Base-by-base conservation (phyloP, 2,329 filamentous ascomycete genomes). In the Colletotrichum sp. region DNA sequence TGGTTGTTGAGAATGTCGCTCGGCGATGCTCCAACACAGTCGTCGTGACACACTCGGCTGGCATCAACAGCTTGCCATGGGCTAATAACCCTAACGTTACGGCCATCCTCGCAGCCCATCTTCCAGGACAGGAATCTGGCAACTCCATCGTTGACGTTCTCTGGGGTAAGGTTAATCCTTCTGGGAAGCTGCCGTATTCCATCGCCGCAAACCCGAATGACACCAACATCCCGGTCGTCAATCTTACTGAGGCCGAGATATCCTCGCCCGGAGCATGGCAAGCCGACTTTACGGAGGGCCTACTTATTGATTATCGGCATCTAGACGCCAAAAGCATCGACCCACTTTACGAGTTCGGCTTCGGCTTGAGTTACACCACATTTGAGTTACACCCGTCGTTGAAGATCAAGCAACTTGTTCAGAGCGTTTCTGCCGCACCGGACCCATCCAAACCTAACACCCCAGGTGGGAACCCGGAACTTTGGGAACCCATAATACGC, bases 121-220 rank as follows among this genome's bases (percentile, higher is more conserved):
- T 96, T 48, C 94, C 94, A 0, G 94, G 94, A 22, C 92, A 95
- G 80, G 93, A 96, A 83, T 94, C 91, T 77, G 94, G 94, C 6
- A 95, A 95, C 80, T 90, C 93, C 4, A 90, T 96, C 56, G 92
- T 92, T 4, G 94, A 96, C 80, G 88, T 96, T 25, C 88, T 96
- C 5, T 96, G 94, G 82, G 94, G 94, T 48, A 79, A 82, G 5
- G 80, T 82, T 1, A 82, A 80, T 34, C 88, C 88, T 9, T 86
- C 83, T 2, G 88, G 88, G n/a, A 88, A 88, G 80, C 81, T 89
- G 48, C 86, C 87, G 0, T 89, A 89, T 81, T 90, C 89, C 1
- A 90, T 91, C 71, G 88, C 85, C 55, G 88, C 88, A 80, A 79
- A 82, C 4, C 79, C 82, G 1, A 78, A 74, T 7, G 89, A 91